These are phyloP conservation scores for Populus hybrid DNA, from an alignment of 441 rosid genomes.

Conservation along the genomic window DNA sequence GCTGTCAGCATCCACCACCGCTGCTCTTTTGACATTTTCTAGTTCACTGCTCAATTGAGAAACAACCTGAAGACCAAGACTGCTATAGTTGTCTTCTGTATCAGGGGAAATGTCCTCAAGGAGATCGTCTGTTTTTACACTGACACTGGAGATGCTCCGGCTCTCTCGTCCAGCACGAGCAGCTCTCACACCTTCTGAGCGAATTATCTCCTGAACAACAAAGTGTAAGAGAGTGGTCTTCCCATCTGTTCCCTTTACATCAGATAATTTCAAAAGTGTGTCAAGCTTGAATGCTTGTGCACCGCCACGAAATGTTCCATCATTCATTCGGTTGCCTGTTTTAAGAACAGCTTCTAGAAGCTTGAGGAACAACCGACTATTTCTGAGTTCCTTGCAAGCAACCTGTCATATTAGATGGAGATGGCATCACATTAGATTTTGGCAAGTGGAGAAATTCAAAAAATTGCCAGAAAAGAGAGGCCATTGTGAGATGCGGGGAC, in stretches of 20 bases:
- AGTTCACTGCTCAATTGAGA: constrained; percentile 74
- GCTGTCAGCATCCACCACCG: constrained; percentile 72
- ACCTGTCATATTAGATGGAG: constrained; percentile 43
- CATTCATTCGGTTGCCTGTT: constrained; percentile 98
- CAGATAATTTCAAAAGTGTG: constrained; percentile 87
- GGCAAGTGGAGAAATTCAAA: constrained; percentile 6
- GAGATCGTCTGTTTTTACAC: constrained; percentile 71
- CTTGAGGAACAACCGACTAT: constrained; percentile 83
- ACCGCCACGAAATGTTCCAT: constrained; percentile 96
- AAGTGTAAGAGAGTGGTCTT: constrained; percentile 98
- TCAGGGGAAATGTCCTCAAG: constrained; percentile 56
- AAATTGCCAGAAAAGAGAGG: neutral
- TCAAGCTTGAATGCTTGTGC: constrained; percentile 98
- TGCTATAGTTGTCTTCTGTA: constrained; percentile 53
- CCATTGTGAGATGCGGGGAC: too few species aligned
- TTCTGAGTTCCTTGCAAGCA: constrained; percentile 80
- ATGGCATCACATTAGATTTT: constrained; percentile 12
- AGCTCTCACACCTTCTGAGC: constrained; percentile 86
- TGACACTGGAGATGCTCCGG: constrained; percentile 57
- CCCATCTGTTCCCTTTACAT: constrained; percentile 93
- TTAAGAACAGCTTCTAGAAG: constrained; percentile 98
- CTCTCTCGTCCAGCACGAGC: constrained; percentile 64
- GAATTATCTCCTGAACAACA: constrained; percentile 91
- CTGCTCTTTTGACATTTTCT: constrained; percentile 80
- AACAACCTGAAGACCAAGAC: constrained; percentile 82